Evolutionary conservation across 2,329 filamentous ascomycete genomes (phyloP).

Genomic region (Pseudogymnoascus sp.): DNA sequence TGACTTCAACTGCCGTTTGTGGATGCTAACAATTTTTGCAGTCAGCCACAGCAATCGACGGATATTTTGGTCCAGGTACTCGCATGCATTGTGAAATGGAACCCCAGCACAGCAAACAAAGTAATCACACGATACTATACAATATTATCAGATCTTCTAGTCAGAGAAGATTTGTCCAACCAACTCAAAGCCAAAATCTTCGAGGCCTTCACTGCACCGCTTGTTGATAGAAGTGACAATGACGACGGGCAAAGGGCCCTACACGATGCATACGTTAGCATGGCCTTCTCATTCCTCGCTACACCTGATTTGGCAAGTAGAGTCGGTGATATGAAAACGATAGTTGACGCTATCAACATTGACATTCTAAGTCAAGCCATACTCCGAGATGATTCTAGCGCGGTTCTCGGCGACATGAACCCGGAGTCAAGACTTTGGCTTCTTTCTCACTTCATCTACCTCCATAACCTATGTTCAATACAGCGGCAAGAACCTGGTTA

Average conservation of each 20-base stretch:
- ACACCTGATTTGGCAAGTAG: conserved; percentile 23
- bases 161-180: neutral
- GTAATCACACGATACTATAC: neutral
- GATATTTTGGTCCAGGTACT: neutral
- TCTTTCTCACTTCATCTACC: conserved; percentile 58
- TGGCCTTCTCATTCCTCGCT: conserved; percentile 26
- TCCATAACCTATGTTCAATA: conserved; percentile 37
- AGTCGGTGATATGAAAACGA: conserved; percentile 19
- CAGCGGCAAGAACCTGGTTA: conserved; percentile 35
- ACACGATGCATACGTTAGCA: conserved; percentile 21
- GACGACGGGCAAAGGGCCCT: neutral
- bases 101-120: neutral
- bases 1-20: no score
- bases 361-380: conserved; percentile 20
- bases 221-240: neutral
- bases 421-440: conserved; percentile 49
- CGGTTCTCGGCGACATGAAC: conserved; percentile 15
- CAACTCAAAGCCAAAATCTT: neutral
- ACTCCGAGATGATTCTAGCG: conserved; percentile 15
- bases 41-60: neutral
- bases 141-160: neutral
- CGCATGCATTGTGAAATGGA: conserved; percentile 1
- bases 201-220: neutral
- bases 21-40: neutral
- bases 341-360: conserved; percentile 23